A percentile compares a stretch with the other conserved stretches of the same genome.
These are phyloP conservation scores for Cystobasidium slooffiae DNA, from an alignment of 1,284 basidiomycete genomes.

Conservation along the genomic window DNA sequence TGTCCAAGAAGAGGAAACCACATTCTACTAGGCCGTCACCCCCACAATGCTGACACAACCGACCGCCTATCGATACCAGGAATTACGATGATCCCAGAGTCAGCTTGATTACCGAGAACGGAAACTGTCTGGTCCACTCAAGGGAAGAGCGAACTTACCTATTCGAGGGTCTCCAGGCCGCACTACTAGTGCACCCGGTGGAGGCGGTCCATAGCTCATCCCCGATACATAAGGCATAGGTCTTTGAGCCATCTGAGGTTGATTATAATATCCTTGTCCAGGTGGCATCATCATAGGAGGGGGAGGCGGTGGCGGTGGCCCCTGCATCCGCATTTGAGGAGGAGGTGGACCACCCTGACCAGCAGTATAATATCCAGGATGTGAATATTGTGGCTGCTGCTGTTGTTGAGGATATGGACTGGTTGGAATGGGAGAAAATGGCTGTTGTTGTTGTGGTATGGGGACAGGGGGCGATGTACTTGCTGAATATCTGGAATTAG, in stretches of 20 bases:
- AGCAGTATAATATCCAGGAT: conserved; percentile 38
- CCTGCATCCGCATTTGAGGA: conserved; percentile 2
- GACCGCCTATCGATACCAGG: conserved; percentile 19
- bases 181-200: conserved; percentile 37
- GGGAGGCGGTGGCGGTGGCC: background rate
- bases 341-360: conserved; percentile 26
- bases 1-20: conserved; percentile 36
- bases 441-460: background rate
- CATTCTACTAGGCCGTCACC: conserved; percentile 33
- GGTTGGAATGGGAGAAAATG: background rate
- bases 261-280: background rate
- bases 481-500: conserved; percentile 31
- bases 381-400: conserved; percentile 20
- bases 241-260: background rate
- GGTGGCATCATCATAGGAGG: background rate
- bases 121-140: too few relatives aligned
- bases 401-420: too few relatives aligned
- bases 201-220: conserved; percentile 30
- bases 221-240: conserved; percentile 17
- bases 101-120: too few relatives aligned
- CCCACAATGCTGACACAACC: conserved; percentile 32
- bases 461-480: conserved; percentile 14
- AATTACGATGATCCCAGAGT: background rate
- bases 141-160: background rate
- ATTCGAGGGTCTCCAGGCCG: conserved; percentile 39